Percentiles rank a stretch among this genome's conserved stretches.
Conservation (phyloP, 768 basidiomycete species). For the Tubosaeta brunneosetosa region DNA sequence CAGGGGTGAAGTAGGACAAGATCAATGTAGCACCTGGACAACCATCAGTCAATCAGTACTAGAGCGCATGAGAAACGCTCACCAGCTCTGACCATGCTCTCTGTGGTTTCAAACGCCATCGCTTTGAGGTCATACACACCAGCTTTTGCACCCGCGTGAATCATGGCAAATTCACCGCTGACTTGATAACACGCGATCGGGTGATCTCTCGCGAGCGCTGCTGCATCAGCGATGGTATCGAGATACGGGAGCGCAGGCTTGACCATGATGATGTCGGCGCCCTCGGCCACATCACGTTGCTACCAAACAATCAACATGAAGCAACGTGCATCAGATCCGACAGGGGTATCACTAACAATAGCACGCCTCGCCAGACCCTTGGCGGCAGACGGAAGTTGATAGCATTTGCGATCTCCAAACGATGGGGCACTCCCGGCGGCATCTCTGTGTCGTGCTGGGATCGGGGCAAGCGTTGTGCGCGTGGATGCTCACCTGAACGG, state of each 20-base stretch:
- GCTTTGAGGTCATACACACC: conserved; percentile 89
- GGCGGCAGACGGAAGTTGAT: conserved; percentile 87
- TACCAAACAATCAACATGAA: conserved; percentile 29
- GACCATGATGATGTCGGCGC: conserved; percentile 98
- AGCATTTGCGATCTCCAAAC: conserved; percentile 96
- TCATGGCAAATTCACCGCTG: conserved; percentile 96
- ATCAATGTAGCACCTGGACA: conserved; percentile 78
- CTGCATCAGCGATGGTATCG: conserved; percentile 90
- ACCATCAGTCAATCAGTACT: conserved; percentile 5
- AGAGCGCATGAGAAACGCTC: conserved; percentile 22
- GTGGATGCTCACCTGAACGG: conserved; percentile 73
- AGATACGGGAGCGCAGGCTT: conserved; percentile 96
- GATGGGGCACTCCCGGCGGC: conserved; percentile 96
- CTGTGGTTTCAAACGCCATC: conserved; percentile 93
- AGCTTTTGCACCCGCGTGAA: conserved; percentile 87
- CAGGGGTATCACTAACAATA: conserved; percentile 55
- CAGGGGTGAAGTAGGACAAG: conserved; percentile 92
- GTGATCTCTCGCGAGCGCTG: conserved; percentile 73
- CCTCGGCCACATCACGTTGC: conserved; percentile 85
- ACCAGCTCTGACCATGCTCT: conserved; percentile 92
- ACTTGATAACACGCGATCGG: conserved; percentile 98
- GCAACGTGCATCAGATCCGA: neutral
- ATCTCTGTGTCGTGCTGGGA: conserved; percentile 50
- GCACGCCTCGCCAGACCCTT: conserved; percentile 91
- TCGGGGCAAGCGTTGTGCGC: neutral